phyloP scores from a whole-genome alignment of 2,329 filamentous ascomycete species.

The Tolypocladium ophioglossoides region DNA sequence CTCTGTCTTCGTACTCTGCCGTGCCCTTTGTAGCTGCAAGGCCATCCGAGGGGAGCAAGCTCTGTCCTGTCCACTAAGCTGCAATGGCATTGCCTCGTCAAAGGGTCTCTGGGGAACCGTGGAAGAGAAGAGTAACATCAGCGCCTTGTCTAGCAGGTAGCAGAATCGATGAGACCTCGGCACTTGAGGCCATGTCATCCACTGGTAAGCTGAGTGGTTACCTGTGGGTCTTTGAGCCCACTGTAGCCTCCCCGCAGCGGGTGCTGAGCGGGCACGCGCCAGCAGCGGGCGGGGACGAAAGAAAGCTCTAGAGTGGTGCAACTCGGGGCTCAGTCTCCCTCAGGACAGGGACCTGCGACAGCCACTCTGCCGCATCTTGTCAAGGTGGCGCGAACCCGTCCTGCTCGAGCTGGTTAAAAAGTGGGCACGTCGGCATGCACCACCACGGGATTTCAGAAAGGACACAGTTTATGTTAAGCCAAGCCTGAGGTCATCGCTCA shows the following conservation, averaged over 20 bases:
- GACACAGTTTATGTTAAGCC: slow-evolving; percentile 22
- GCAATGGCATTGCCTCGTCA: too few relatives aligned
- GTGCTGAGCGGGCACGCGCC: background rate
- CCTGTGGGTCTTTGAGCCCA: too few relatives aligned
- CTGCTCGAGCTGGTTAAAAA: background rate
- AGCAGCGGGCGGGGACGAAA: background rate
- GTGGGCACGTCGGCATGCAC: background rate
- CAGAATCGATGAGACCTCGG: background rate
- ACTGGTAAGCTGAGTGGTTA: too few relatives aligned
- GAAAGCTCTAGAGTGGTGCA: background rate
- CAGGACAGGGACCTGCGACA: background rate
- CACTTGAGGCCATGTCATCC: too few relatives aligned
- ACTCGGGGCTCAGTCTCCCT: background rate
- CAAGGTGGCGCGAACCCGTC: background rate
- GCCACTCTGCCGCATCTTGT: background rate
- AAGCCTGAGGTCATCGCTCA: background rate
- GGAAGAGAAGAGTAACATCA: too few relatives aligned
- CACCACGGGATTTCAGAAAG: slow-evolving; percentile 25
- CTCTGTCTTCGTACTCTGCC: too few relatives aligned
- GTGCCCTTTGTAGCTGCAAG: too few relatives aligned
- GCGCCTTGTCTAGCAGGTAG: too few relatives aligned
- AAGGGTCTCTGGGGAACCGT: too few relatives aligned
- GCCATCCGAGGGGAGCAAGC: too few relatives aligned
- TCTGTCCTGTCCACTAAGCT: too few relatives aligned
- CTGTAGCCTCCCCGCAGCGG: background rate